A percentile compares a stretch with the other conserved stretches of the same genome.
phyloP scores from a whole-genome alignment of 805 yeast genomes.

The Phaffomyces antillensis region DNA sequence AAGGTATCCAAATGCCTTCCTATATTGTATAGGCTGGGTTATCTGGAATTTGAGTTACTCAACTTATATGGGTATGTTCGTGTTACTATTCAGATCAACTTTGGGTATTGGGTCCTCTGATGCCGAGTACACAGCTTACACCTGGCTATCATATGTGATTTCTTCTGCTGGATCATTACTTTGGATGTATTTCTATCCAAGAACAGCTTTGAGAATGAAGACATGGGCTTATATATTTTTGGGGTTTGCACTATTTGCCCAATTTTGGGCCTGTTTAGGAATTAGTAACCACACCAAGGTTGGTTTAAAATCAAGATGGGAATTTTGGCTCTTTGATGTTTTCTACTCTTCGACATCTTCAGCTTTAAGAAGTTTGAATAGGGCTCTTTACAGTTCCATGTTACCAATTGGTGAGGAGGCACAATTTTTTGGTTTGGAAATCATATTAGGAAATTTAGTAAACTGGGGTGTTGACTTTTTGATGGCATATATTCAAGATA shows the following conservation, averaged over 20 bases:
- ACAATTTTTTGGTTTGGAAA: slow-evolving; percentile 35
- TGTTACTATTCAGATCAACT: slow-evolving; percentile 32
- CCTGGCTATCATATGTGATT: slow-evolving; percentile 30
- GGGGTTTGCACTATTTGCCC: slow-evolving; percentile 25
- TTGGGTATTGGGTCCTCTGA: slow-evolving; percentile 32
- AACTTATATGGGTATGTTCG: slow-evolving; percentile 30
- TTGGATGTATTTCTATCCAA: slow-evolving; percentile 32
- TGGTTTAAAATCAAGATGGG: slow-evolving; percentile 37
- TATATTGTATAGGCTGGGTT: slow-evolving; percentile 34
- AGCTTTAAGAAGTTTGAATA: slow-evolving; percentile 30
- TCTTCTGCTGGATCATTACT: slow-evolving; percentile 29
- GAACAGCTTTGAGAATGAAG: slow-evolving; percentile 22
- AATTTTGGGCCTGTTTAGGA: slow-evolving; percentile 35
- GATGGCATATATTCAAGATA: slow-evolving; percentile 33
- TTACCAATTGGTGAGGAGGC: slow-evolving; percentile 37
- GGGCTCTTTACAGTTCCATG: slow-evolving; percentile 31
- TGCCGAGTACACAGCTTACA: slow-evolving; percentile 32
- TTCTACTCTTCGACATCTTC: slow-evolving; percentile 30
- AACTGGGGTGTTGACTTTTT: slow-evolving; percentile 36
- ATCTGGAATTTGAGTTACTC: slow-evolving; percentile 33
- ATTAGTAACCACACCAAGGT: slow-evolving; percentile 22
- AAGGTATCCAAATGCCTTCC: slow-evolving; percentile 29
- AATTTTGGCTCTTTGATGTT: slow-evolving; percentile 35
- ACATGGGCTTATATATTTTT: slow-evolving; percentile 31
- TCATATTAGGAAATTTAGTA: slow-evolving; percentile 33